Conservation (phyloP, 176 grass and related monocot genomes). For the Lolium perenne region DNA sequence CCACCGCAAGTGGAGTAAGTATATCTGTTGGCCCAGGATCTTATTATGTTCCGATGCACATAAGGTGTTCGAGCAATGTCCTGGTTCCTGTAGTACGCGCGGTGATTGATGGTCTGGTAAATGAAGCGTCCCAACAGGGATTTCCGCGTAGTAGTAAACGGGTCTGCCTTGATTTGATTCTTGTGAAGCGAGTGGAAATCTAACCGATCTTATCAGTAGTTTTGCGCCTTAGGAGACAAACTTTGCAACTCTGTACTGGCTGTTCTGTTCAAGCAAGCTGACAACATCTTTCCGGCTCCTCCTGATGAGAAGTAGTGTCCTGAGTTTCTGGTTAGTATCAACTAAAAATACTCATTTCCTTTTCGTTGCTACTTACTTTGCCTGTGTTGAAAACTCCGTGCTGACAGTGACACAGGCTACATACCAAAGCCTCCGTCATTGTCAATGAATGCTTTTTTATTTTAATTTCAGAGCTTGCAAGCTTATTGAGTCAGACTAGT, state of each 20-base stretch:
- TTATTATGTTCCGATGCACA: neutral
- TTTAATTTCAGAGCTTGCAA: neutral
- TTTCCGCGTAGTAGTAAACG: neutral
- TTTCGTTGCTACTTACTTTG: neutral
- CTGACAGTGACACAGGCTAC: neutral
- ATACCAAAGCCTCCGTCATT: neutral
- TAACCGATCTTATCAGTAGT: neutral
- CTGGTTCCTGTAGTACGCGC: neutral
- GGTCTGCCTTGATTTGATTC: neutral
- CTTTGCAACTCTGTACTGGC: neutral
- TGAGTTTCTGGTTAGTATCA: neutral
- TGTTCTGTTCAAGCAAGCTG: neutral
- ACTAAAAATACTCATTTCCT: neutral
- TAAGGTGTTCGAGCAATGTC: neutral
- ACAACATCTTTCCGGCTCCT: neutral
- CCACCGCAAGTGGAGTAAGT: too few relatives aligned
- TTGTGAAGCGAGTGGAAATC: neutral
- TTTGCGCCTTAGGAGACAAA: neutral
- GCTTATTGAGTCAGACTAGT: neutral
- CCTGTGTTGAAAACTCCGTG: neutral
- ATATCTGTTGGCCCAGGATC: too few relatives aligned
- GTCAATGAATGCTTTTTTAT: neutral
- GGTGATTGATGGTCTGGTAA: neutral
- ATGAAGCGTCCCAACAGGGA: neutral
- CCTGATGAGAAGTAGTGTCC: neutral